These are phyloP conservation scores for Plasmopara viticola DNA, from an alignment of 352 stramenopile species.

Conservation along the genomic window DNA sequence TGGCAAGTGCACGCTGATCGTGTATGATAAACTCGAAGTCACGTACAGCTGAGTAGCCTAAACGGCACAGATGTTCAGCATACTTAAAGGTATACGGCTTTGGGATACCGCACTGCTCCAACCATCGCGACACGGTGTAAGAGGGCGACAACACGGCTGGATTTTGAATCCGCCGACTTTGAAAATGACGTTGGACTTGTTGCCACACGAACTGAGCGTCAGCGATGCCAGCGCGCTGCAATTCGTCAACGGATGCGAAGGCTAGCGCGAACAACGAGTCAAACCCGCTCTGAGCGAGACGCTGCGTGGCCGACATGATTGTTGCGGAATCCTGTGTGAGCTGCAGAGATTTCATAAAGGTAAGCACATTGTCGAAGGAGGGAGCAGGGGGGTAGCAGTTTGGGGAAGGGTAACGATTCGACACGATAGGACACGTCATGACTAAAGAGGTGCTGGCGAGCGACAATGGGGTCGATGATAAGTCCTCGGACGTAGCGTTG, in stretches of 20 bases:
- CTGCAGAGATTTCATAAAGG: conserved; percentile 47
- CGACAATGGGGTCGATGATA: conserved; percentile 10
- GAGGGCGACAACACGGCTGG: conserved; percentile 30
- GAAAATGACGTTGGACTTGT: conserved; percentile 40
- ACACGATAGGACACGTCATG: conserved; percentile 13
- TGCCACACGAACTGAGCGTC: conserved; percentile 48
- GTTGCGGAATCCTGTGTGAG: conserved; percentile 29
- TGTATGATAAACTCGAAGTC: conserved; percentile 56
- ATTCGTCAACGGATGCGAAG: conserved; percentile 40
- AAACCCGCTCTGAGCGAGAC: conserved; percentile 48
- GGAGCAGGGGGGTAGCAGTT: conserved; percentile 10
- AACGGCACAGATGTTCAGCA: conserved; percentile 43
- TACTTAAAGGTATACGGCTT: conserved; percentile 42
- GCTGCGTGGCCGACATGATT: conserved; percentile 28
- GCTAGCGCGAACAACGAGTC: conserved; percentile 51
- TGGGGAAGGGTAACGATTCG: conserved; percentile 3
- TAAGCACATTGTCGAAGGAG: conserved; percentile 30
- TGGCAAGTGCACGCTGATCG: conserved; percentile 36
- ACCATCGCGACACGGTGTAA: conserved; percentile 55
- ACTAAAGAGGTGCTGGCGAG: conserved; percentile 12
- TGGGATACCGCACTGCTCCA: conserved; percentile 49
- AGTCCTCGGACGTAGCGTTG: conserved; percentile 11
- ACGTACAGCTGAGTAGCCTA: conserved; percentile 51
- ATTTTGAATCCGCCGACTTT: conserved; percentile 30
- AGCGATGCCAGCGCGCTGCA: conserved; percentile 40